phyloP scores from a whole-genome alignment of 208 protist species.

The Leishmania tropica region DNA sequence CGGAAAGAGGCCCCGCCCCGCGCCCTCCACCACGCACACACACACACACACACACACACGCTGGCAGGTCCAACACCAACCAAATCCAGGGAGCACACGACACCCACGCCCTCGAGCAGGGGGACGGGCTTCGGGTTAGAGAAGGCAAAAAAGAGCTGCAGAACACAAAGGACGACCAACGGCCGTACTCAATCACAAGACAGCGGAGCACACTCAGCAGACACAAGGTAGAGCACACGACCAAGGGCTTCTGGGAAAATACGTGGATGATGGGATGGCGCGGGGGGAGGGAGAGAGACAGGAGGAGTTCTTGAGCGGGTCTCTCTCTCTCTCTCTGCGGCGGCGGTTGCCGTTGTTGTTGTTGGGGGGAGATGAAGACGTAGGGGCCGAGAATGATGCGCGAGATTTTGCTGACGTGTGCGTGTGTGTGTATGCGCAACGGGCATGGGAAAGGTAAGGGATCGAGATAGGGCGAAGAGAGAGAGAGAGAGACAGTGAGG shows the following conservation, averaged over 20 bases:
- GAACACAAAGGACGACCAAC: neutral
- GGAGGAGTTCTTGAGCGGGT: neutral
- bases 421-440: neutral
- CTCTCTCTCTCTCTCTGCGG: too few relatives aligned
- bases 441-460: neutral
- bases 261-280: neutral
- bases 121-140: neutral
- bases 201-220: neutral
- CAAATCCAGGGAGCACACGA: neutral
- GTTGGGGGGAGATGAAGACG: too few relatives aligned
- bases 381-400: too few relatives aligned
- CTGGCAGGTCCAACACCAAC: neutral
- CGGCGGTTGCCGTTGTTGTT: too few relatives aligned
- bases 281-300: neutral
- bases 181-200: neutral
- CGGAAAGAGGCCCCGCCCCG: too few relatives aligned
- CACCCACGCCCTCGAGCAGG: neutral
- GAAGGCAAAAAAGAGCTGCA: neutral
- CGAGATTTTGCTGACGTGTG: neutral
- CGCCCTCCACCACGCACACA: too few relatives aligned
- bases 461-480: neutral
- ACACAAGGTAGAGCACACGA: neutral
- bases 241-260: neutral
- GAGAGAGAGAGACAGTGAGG: neutral
- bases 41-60: neutral